A percentile compares a stretch with the other conserved stretches of the same genome.
These are phyloP conservation scores for Pyracantha coccinea DNA, from an alignment of 331 rosid species.

Conservation along the genomic window DNA sequence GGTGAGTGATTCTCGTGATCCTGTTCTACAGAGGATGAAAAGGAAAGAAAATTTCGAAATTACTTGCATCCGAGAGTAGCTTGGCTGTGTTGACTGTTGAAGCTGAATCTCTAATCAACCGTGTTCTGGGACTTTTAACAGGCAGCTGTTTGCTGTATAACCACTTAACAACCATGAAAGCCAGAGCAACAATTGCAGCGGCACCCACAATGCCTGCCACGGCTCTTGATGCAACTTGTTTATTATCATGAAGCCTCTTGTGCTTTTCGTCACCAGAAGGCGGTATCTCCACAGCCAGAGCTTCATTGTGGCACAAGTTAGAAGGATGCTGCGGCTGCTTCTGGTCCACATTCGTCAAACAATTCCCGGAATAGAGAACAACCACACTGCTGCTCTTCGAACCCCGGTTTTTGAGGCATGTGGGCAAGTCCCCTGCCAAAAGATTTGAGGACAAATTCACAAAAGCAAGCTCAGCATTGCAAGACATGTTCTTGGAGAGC, in stretches of 20 bases:
- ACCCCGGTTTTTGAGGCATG: slow-evolving; percentile 34
- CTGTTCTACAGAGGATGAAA: not conserved
- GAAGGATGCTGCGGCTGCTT: slow-evolving; percentile 42
- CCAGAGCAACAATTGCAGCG: slow-evolving; percentile 42
- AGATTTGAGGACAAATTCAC: slow-evolving; percentile 76
- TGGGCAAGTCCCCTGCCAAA: slow-evolving; percentile 69
- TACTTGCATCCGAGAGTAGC: slow-evolving; percentile 91
- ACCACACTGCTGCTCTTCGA: slow-evolving; percentile 15
- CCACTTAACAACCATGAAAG: slow-evolving; percentile 39
- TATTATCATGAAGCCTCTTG: slow-evolving; percentile 20
- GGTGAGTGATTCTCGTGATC: not conserved
- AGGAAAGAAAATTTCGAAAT: slow-evolving; percentile 23
- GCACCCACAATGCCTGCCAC: slow-evolving; percentile 51
- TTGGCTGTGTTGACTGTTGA: slow-evolving; percentile 61
- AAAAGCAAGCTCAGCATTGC: slow-evolving; percentile 60
- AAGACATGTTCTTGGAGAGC: slow-evolving; percentile 50
- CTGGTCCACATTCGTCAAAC: slow-evolving; percentile 46
- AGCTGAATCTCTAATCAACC: slow-evolving; percentile 51
- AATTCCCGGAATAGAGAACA: slow-evolving; percentile 45
- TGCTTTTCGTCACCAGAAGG: slow-evolving; percentile 36
- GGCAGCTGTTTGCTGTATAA: slow-evolving; percentile 12
- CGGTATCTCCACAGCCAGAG: slow-evolving; percentile 65
- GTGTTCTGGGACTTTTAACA: slow-evolving; percentile 27
- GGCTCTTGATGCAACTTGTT: slow-evolving; percentile 38
- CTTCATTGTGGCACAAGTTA: slow-evolving; percentile 64